Percentiles rank a stretch among this genome's conserved stretches.
These are phyloP conservation scores for Knoxia roxburghii DNA, from an alignment of 257 asterid species.

Conservation along the genomic window DNA sequence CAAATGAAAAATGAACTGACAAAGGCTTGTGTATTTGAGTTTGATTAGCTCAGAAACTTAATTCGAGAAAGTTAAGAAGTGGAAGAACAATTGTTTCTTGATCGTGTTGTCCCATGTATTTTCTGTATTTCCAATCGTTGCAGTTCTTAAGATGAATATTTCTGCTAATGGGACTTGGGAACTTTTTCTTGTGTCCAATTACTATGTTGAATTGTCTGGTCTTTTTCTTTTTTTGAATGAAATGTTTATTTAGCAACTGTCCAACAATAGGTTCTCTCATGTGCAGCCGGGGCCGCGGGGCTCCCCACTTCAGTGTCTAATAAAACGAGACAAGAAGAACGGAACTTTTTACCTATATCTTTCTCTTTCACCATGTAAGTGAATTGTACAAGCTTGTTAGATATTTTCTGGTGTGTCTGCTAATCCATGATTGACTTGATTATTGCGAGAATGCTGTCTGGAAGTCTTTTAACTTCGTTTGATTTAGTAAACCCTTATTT, in stretches of 20 bases:
- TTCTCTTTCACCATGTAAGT: constrained; percentile 80
- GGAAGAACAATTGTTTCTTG: neutral
- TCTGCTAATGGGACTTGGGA: neutral
- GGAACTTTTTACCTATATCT: constrained; percentile 70
- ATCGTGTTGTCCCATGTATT: neutral
- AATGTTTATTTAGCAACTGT: neutral
- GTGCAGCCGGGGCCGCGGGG: constrained; percentile 93
- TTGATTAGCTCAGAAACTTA: neutral
- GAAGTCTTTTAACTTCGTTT: constrained; percentile 2
- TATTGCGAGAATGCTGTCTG: neutral
- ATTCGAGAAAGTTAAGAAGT: neutral
- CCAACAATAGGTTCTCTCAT: constrained; percentile 3
- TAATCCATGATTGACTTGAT: neutral
- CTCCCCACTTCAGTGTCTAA: constrained; percentile 69
- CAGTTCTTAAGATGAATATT: neutral
- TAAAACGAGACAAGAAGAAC: constrained; percentile 91
- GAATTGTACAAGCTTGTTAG: neutral
- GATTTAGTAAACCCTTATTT: neutral
- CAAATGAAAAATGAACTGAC: neutral
- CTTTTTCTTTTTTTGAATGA: neutral
- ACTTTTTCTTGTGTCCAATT: neutral
- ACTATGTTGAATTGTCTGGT: neutral
- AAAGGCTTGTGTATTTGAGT: neutral
- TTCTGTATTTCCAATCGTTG: neutral
- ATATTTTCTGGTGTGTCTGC: neutral